These are phyloP conservation scores for Cordyceps militaris DNA, from an alignment of 2,329 filamentous ascomycete genomes.

Conservation along the genomic window DNA sequence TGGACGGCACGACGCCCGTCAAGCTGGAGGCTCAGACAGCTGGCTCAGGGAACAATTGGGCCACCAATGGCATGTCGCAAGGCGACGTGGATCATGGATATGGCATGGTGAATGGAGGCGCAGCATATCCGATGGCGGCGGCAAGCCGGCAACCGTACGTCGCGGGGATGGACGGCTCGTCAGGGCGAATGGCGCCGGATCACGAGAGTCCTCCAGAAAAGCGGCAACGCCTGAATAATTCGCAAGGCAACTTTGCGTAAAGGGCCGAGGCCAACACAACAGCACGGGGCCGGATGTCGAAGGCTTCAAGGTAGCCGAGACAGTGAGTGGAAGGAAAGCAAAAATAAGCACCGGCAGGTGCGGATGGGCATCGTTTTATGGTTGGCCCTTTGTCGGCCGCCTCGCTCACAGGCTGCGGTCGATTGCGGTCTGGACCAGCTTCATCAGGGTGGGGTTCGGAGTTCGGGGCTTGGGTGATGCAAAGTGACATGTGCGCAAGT, in stretches of 20 bases:
- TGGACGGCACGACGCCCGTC: constrained; percentile 25
- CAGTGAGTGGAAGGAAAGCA: not conserved
- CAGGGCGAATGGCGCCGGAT: constrained; percentile 22
- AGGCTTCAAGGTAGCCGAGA: not conserved
- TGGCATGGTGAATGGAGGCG: constrained; percentile 36
- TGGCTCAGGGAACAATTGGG: constrained; percentile 27
- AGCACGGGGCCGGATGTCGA: not conserved
- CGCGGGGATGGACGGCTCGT: constrained; percentile 17
- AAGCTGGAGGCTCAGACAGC: constrained; percentile 53
- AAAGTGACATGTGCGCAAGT: constrained; percentile 1
- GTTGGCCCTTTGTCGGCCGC: not conserved
- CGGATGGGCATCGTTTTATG: constrained; percentile 6
- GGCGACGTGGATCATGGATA: constrained; percentile 39
- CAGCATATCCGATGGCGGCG: constrained; percentile 30
- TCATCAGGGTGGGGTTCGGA: constrained; percentile 16
- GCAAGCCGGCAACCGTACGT: constrained; percentile 16
- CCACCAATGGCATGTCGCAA: constrained; percentile 7
- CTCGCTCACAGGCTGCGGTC: constrained; percentile 14
- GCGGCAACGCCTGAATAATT: constrained; percentile 43
- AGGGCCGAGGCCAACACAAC: not conserved
- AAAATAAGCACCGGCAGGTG: not conserved
- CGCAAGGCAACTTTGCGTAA: constrained; percentile 34
- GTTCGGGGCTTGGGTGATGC: constrained; percentile 10
- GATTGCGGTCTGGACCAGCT: constrained; percentile 23
- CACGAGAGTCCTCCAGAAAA: constrained; percentile 44